Evolutionary conservation across 1,139 yeast genomes (phyloP).

Genomic region (Pichia sp.): DNA sequence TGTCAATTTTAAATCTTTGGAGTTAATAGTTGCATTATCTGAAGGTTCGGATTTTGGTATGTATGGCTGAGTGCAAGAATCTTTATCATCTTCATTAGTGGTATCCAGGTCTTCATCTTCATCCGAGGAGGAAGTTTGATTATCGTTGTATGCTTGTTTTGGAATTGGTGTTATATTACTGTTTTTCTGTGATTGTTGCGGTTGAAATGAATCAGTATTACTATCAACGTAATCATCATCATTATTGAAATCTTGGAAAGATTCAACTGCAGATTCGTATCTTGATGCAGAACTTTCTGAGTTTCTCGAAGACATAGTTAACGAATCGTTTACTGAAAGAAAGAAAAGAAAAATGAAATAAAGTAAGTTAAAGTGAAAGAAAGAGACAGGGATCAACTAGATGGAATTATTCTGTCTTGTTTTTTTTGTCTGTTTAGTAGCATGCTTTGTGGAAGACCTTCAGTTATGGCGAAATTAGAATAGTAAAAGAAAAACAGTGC

Average conservation of each 20-base stretch:
- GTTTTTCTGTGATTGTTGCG: neutral
- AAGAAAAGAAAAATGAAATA: neutral
- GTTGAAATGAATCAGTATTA: neutral
- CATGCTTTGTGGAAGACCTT: too few species aligned
- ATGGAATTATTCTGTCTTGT: too few species aligned
- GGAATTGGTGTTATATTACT: neutral
- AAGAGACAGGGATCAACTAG: too few species aligned
- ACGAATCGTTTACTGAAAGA: neutral
- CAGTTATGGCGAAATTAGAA: too few species aligned
- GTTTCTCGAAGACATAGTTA: constrained; percentile 9
- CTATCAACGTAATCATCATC: neutral
- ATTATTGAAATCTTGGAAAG: constrained; percentile 4
- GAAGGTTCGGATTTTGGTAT: neutral
- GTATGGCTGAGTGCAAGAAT: neutral
- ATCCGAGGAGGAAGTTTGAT: neutral
- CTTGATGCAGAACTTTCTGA: constrained; percentile 10
- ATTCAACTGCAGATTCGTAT: constrained; percentile 14
- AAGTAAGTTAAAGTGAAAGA: too few species aligned
- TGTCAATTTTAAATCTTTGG: neutral
- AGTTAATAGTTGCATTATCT: too few species aligned
- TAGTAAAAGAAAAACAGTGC: too few species aligned
- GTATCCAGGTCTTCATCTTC: neutral
- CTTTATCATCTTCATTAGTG: neutral
- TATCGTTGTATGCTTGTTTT: neutral
- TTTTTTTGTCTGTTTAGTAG: too few species aligned